Conservation (phyloP, 176 grass and related monocot genomes). For the Aegilops sharonensis region DNA sequence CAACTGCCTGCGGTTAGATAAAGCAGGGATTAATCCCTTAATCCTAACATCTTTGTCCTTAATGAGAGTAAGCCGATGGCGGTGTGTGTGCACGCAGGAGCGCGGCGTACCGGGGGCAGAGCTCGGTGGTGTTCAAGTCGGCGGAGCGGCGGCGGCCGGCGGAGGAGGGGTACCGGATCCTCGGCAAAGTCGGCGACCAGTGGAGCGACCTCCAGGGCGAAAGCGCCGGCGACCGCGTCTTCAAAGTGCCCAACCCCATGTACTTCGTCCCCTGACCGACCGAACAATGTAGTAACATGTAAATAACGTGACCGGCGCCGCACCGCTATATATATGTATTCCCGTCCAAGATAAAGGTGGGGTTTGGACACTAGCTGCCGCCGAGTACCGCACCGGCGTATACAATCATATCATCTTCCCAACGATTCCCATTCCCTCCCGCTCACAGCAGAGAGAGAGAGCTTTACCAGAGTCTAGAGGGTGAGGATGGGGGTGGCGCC, state of each 20-base stretch:
- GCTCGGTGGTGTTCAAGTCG: slow-evolving; percentile 64
- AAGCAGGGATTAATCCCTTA: too few species aligned
- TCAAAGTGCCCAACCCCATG: slow-evolving; percentile 93
- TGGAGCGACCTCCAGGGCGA: slow-evolving; percentile 88
- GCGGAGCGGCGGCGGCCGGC: slow-evolving; percentile 39
- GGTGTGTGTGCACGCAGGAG: slow-evolving; percentile 30
- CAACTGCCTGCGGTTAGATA: too few species aligned
- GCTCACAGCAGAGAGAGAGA: background rate
- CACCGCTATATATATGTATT: background rate
- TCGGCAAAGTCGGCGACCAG: slow-evolving; percentile 81
- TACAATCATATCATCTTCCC: background rate
- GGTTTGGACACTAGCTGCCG: slow-evolving; percentile 17
- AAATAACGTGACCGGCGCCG: background rate
- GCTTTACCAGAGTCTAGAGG: background rate
- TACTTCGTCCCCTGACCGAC: slow-evolving; percentile 65
- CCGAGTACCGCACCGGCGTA: background rate
- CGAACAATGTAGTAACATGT: background rate
- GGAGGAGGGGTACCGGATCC: slow-evolving; percentile 62
- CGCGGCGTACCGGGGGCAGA: slow-evolving; percentile 27
- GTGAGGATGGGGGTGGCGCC: background rate
- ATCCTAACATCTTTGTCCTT: too few species aligned
- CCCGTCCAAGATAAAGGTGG: background rate
- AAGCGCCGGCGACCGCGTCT: slow-evolving; percentile 52
- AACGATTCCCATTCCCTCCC: background rate
- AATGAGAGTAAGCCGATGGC: too few species aligned